A percentile compares a stretch with the other conserved stretches of the same genome.
Conservation (phyloP, 129 eudicot species). For the Silybum marianum region DNA sequence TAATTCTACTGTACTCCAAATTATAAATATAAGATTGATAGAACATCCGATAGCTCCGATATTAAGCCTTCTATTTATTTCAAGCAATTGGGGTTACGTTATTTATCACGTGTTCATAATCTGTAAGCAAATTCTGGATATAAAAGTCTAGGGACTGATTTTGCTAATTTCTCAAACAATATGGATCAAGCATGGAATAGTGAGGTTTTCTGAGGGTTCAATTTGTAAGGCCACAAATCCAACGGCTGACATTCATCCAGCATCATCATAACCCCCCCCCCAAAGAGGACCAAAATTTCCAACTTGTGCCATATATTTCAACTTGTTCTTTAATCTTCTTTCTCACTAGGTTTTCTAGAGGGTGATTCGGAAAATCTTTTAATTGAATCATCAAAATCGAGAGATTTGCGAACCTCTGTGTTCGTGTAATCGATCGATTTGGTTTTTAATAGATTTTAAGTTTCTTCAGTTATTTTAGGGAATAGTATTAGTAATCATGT, state of each 20-base stretch:
- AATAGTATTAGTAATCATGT: conserved; percentile 41
- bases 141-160: background rate
- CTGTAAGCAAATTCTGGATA: too few species aligned
- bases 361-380: background rate
- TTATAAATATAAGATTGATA: too few species aligned
- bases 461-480: background rate
- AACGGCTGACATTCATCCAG: conserved; percentile 9
- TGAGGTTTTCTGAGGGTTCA: background rate
- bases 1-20: background rate
- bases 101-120: too few species aligned
- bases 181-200: background rate
- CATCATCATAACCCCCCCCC: background rate
- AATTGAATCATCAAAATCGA: conserved; percentile 21
- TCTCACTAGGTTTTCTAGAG: conserved; percentile 32
- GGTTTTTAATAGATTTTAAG: background rate
- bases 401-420: conserved; percentile 22
- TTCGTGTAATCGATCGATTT: conserved; percentile 32
- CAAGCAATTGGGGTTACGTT: too few species aligned
- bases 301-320: conserved; percentile 18
- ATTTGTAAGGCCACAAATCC: conserved; percentile 3
- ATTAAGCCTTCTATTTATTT: too few species aligned
- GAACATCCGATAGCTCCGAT: background rate
- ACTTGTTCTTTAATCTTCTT: background rate
- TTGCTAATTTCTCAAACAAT: background rate
- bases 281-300: background rate